These are phyloP conservation scores for Podaxis rugospora DNA, from an alignment of 768 basidiomycete species.

Conservation along the genomic window DNA sequence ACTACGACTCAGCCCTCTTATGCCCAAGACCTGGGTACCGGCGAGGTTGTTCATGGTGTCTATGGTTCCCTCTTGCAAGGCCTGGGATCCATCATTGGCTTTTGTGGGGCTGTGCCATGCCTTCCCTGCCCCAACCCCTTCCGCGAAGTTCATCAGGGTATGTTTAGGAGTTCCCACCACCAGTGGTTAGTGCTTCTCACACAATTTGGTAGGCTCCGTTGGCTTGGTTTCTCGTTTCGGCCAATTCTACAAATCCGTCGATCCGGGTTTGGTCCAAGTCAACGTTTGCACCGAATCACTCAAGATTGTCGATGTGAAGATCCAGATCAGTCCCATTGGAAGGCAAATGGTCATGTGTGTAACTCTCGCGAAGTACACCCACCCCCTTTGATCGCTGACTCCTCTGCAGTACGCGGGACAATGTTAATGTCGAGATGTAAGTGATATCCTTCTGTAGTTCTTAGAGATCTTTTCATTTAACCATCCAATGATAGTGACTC, in stretches of 20 bases:
- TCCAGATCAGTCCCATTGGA: slow-evolving; percentile 88
- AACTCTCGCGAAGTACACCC: background rate
- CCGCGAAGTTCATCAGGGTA: slow-evolving; percentile 81
- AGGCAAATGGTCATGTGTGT: slow-evolving; percentile 77
- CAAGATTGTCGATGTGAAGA: slow-evolving; percentile 89
- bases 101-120: slow-evolving; percentile 75
- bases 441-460: slow-evolving; percentile 17
- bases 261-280: slow-evolving; percentile 87
- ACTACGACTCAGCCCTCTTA: slow-evolving; percentile 66
- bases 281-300: slow-evolving; percentile 93
- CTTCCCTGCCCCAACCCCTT: slow-evolving; percentile 84
- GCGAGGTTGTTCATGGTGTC: slow-evolving; percentile 75
- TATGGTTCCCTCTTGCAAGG: slow-evolving; percentile 80
- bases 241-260: slow-evolving; percentile 94
- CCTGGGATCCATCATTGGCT: slow-evolving; percentile 64
- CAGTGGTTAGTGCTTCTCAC: slow-evolving; percentile 15
- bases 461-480: background rate
- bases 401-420: slow-evolving; percentile 71
- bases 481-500: slow-evolving; percentile 58
- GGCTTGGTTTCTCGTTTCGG: slow-evolving; percentile 93
- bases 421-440: slow-evolving; percentile 91
- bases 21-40: slow-evolving; percentile 80
- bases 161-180: slow-evolving; percentile 12
- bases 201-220: slow-evolving; percentile 59
- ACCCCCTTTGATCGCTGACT: slow-evolving; percentile 11